A percentile compares a stretch with the other conserved stretches of the same genome.
These are phyloP conservation scores for Solanum hybrid DNA, from an alignment of 305 asterid genomes.

Conservation along the genomic window DNA sequence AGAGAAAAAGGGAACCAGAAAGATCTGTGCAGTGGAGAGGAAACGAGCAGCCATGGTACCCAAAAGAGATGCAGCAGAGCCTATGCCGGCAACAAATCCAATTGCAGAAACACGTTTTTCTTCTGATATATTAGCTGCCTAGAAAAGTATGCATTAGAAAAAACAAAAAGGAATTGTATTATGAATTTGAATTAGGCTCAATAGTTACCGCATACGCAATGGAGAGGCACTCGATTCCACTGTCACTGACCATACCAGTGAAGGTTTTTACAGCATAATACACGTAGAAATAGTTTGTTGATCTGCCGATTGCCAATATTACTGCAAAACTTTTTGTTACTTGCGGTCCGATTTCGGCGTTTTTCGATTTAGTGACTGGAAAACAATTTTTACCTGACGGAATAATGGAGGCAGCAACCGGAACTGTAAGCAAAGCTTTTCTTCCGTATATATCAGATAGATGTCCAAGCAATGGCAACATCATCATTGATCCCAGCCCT, in stretches of 20 bases:
- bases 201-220: conserved; percentile 38
- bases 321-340: conserved; percentile 7
- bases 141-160: neutral
- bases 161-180: neutral
- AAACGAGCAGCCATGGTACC: conserved; percentile 54
- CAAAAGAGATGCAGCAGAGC: conserved; percentile 41
- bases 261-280: conserved; percentile 33
- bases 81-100: conserved; percentile 46
- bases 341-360: neutral
- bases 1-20: conserved; percentile 23
- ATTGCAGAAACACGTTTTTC: conserved; percentile 48
- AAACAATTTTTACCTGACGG: neutral
- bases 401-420: neutral
- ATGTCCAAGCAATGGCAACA: conserved; percentile 4
- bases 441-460: conserved; percentile 12
- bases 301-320: conserved; percentile 35
- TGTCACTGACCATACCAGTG: conserved; percentile 40
- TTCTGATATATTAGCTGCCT: conserved; percentile 54
- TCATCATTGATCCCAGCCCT: conserved; percentile 5
- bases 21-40: conserved; percentile 37
- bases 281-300: conserved; percentile 34
- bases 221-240: conserved; percentile 39
- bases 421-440: conserved; percentile 10
- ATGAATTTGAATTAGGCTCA: neutral
- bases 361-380: neutral